Evolutionary conservation across 2,329 filamentous ascomycete genomes (phyloP).

Genomic region (Aspergillus candidus): DNA sequence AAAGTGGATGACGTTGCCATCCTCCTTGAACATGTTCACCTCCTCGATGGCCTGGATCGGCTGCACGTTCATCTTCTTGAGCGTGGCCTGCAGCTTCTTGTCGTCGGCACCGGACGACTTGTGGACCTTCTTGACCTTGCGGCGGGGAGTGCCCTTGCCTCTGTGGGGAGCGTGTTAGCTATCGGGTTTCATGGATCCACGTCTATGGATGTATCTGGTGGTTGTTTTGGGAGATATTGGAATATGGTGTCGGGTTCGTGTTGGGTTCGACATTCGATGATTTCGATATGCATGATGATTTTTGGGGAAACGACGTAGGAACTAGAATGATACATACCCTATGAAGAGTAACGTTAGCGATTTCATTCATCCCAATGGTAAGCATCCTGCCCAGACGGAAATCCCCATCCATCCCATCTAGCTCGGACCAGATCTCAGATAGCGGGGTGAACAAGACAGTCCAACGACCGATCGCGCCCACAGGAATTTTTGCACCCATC

Average conservation of each 20-base stretch:
- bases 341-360: background rate
- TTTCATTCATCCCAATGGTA: too few relatives aligned
- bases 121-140: slow-evolving; percentile 98
- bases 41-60: slow-evolving; percentile 99
- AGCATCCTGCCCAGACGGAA: too few relatives aligned
- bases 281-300: background rate
- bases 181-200: slow-evolving; percentile 4
- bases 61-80: slow-evolving; percentile 99
- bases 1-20: slow-evolving; percentile 99
- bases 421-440: too few relatives aligned
- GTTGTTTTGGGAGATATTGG: background rate
- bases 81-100: slow-evolving; percentile 96
- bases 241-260: background rate
- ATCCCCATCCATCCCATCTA: too few relatives aligned
- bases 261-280: background rate
- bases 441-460: too few relatives aligned
- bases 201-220: background rate
- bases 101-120: slow-evolving; percentile 90
- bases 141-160: slow-evolving; percentile 95
- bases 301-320: background rate
- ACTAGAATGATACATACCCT: slow-evolving; percentile 10
- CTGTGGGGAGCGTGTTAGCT: slow-evolving; percentile 40
- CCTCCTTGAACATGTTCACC: slow-evolving; percentile 99
- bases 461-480: too few relatives aligned
- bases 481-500: background rate